Evolutionary conservation across 441 rosid genomes (phyloP), one percentile per base, ranked within the genome.

Genomic region (Aleurites moluccanus): DNA sequence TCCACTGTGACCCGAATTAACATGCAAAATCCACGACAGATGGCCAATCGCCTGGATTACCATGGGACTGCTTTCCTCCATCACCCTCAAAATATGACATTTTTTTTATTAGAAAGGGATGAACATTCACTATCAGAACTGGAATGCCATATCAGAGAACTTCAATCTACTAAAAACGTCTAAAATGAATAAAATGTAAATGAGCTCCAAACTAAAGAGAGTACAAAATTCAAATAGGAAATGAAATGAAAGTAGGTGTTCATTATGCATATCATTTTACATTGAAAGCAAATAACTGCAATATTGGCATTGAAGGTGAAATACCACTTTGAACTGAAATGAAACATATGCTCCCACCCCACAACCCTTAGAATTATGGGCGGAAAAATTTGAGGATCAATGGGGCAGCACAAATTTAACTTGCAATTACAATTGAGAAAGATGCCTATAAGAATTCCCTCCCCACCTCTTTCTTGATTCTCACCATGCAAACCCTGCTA

Each of bases 181-280:
- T n/a, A 6, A 27, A 28, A 50, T 11, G 28, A 53, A 53, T 16
- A 40, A 71, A 57, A 15, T 10, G 3, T 15, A 40, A 55, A 42
- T 10, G 25, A 59, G 23, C 30, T 57, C 42, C 40, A 59, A 8
- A 59, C 0, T 33, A 18, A 21, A 21, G 57, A 28, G 38, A 50
- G 42, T n/a, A 49, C 38, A 57, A 57, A 6, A 30, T 38, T n/a
- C 25, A 25, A 64, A 53, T 33, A 0, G 66, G 11, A 23, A 18
- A 72, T 35, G 11, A 25, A 44, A 42, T 60, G 47, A 40, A 72
- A 72, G 9, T 18, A 45, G 49, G 60, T 10, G 59, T 62, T 49
- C 67, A 60, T n/a, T 47, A 40, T 73, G 65, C 38, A 47, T n/a
- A 1, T 28, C 44, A 73, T 73, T 62, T 68, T 69, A 69, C 73